These are phyloP conservation scores for Cephalotrichum gorgonifer DNA, from an alignment of 2,329 filamentous ascomycete species.

Conservation along the genomic window DNA sequence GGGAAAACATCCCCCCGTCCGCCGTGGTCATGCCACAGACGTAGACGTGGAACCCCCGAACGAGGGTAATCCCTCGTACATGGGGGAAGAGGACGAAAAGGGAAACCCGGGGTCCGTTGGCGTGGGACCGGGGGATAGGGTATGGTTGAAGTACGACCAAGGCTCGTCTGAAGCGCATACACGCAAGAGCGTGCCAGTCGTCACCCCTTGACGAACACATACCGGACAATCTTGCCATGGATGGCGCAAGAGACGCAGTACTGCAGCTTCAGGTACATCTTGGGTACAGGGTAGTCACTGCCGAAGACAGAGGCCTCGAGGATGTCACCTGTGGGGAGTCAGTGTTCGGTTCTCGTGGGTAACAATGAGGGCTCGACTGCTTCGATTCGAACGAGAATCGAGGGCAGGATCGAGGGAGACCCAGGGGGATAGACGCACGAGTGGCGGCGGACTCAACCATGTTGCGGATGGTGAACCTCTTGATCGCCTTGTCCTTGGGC, in stretches of 20 bases:
- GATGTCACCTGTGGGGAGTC: slow-evolving; percentile 84
- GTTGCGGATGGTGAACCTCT: slow-evolving; percentile 99
- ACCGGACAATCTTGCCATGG: slow-evolving; percentile 99
- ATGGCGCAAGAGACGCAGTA: slow-evolving; percentile 99
- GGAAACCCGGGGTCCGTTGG: slow-evolving; percentile 9
- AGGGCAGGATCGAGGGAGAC: background rate
- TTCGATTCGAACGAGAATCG: too few relatives aligned
- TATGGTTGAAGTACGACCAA: slow-evolving; percentile 39
- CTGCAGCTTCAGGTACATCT: slow-evolving; percentile 99
- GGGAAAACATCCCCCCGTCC: too few relatives aligned
- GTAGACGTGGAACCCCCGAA: too few relatives aligned
- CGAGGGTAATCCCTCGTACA: background rate
- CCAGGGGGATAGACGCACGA: slow-evolving; percentile 55
- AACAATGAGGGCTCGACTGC: too few relatives aligned
- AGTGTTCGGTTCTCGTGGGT: background rate
- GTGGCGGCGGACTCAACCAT: slow-evolving; percentile 99
- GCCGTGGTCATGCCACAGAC: too few relatives aligned
- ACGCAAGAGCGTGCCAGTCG: slow-evolving; percentile 32
- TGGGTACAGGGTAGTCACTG: slow-evolving; percentile 96
- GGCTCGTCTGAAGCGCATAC: slow-evolving; percentile 48
- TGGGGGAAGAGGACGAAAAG: background rate
- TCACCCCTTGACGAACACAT: slow-evolving; percentile 56
- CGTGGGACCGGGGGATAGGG: slow-evolving; percentile 13
- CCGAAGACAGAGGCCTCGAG: slow-evolving; percentile 96
- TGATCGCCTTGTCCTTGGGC: slow-evolving; percentile 99